Conservation (phyloP, 768 basidiomycete genomes). For the Suillus sp. region DNA sequence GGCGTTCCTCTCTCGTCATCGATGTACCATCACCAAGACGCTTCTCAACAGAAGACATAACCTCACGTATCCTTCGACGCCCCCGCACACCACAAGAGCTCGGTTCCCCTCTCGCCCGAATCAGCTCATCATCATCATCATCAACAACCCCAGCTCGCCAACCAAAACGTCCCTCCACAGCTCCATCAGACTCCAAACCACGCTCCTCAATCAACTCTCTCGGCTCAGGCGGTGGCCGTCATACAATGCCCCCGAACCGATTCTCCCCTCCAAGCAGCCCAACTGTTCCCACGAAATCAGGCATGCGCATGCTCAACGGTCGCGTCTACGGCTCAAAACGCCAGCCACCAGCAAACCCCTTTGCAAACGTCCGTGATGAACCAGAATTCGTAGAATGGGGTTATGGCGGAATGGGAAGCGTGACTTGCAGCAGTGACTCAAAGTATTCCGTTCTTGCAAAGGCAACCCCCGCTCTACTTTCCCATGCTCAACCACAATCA, state of each 20-base stretch:
- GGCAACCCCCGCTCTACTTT: not conserved
- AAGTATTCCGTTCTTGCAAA: conserved; percentile 6
- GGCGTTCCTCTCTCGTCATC: conserved; percentile 8
- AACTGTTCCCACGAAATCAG: conserved; percentile 27
- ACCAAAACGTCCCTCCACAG: not conserved
- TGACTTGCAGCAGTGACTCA: conserved; percentile 30
- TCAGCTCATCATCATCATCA: not conserved
- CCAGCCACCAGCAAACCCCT: conserved; percentile 52
- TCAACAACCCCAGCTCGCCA: not conserved
- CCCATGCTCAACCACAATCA: not conserved
- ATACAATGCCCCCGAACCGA: conserved; percentile 19
- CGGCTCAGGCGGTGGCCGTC: conserved; percentile 36
- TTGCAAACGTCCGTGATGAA: conserved; percentile 62
- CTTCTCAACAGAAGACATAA: conserved; percentile 29
- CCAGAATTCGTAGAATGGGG: conserved; percentile 95
- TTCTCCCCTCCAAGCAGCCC: conserved; percentile 2
- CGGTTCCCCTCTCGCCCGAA: not conserved
- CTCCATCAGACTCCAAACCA: conserved; percentile 15
- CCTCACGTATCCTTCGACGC: conserved; percentile 31
- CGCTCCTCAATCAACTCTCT: conserved; percentile 25
- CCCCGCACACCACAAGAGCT: not conserved
- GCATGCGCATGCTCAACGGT: conserved; percentile 79
- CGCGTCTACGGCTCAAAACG: conserved; percentile 69
- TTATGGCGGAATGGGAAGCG: conserved; percentile 80
- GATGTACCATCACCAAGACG: conserved; percentile 8